Evolutionary conservation across 371 early-diverging fungal species (phyloP), one percentile per base, ranked within the genome.

Genomic region (Mucor irregularis): DNA sequence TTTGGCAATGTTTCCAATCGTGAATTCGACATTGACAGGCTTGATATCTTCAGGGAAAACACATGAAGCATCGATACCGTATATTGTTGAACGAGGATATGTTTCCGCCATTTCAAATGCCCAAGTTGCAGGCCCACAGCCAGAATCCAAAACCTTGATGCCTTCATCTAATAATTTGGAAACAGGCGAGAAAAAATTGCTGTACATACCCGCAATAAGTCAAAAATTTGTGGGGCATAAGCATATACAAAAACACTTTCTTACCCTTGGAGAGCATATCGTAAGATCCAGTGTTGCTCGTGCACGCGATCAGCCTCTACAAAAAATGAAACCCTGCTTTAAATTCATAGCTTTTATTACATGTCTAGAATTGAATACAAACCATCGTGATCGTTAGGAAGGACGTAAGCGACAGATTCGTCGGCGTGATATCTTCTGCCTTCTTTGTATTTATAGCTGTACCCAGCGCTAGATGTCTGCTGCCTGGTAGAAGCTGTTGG

Each of bases 381-480:
- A 68, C 73, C 73, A 44, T 57, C 66, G 34, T 72, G 61, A 21
- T 81, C 78, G 38, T 74, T 76, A 0, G 82, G 82, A 9, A 82
- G 56, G 44, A 77, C 55, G 49, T 82, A 82, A 2, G 71, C 53
- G 1, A 69, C 70, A 25, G 48, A 56, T 26, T 71, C 68, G 17
- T 68, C 34, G 11, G 6, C 35, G 25, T 34, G 35, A 14, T 35
- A 49, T 34, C 33, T 19, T 49, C 49, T 49, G 5, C 49, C 49
- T 25, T 71, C 69, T 21, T 62, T 61, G 37, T 70, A 77, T 3
- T 58, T 49, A 53, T 59, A 68, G 4, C 31, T 61, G 3, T 67
- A 51, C 17, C 61, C 54, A 10, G 28, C 39, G 8, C 21, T 26
- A 17, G 40, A 40, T 2, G 16, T 48, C 2, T 10, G 7, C 13